Conservation (phyloP, 179 eudicot species). For the Pouteria campechiana region DNA sequence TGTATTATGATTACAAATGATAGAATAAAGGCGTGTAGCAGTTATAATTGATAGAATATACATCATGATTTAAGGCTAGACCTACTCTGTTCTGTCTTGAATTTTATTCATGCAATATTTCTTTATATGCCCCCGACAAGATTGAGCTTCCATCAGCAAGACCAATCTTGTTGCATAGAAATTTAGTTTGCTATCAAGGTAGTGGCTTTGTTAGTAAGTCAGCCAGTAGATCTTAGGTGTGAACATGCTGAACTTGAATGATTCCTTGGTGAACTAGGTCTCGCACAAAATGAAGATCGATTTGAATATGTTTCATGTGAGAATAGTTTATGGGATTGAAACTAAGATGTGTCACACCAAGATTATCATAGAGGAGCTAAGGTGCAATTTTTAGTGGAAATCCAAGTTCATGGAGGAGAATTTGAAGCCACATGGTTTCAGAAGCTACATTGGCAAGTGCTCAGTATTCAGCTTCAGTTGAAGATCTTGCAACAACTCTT, state of each 20-base stretch:
- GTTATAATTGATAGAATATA: neutral
- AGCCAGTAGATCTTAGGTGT: neutral
- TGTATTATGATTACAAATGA: neutral
- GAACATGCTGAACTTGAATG: neutral
- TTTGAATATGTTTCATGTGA: neutral
- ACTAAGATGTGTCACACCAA: neutral
- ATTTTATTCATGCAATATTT: no score
- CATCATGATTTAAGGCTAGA: neutral
- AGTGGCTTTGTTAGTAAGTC: neutral
- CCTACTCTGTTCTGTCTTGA: neutral
- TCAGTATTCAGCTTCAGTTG: no score
- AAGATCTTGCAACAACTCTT: no score
- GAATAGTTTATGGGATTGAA: neutral
- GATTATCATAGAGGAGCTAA: neutral
- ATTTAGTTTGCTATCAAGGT: neutral
- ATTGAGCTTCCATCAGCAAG: no score
- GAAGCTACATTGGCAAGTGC: no score
- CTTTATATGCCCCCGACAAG: no score
- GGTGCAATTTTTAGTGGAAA: no score
- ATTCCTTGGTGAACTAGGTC: neutral
- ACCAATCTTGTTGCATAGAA: neutral
- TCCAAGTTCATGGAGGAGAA: no score
- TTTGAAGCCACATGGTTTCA: no score
- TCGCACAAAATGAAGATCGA: neutral
- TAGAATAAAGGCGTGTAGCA: neutral